Evolutionary conservation across 169 alveolate species (phyloP), one percentile per base, ranked within the genome.

Genomic region (Eimeria mitis): DNA sequence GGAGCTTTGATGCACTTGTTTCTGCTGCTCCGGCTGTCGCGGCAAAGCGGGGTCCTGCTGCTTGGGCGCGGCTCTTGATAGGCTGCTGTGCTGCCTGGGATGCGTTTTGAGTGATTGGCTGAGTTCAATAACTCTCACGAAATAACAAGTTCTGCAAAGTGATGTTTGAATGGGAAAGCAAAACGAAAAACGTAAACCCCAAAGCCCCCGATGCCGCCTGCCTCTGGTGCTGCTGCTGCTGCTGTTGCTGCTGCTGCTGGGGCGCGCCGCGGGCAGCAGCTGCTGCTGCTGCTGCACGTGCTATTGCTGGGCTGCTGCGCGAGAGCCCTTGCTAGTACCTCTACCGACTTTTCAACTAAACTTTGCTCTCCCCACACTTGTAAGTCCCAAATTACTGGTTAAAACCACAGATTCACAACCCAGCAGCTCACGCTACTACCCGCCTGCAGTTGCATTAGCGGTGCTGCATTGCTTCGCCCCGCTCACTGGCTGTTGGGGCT

Each of bases 171-270:
- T 81, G 56, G 31, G 49, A 81, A 52, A 56, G 75, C 49, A 44
- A 81, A 56, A 81, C 75, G 73, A 81, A 40, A 56, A 49, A 34
- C 92, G 31, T 42, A 44, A 37, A 61, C 81, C 81, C 42, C 92
- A 37, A 85, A 85, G 79, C 92, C 92, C 92, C 92, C 92, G 92
- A 85, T 59, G 81, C 81, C 79, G 81, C 92, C 92, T 85, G 92
- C 92, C 92, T 56, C 40, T 59, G 81, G 47, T 85, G 79, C 76
- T 84, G 91, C 91, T 11, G 79, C 91, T 11, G 85, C 85, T 37
- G 91, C 90, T 84, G 91, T 61, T 84, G 90, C 76, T 84, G 89
- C 75, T 56, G 89, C 73, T 56, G 89, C 28, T 81, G 89, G 89
- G 89, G 75, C 89, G 89, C 89, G 70, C 89, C 37, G 89, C 89